Evolutionary conservation across 495 filamentous ascomycete genomes (phyloP).

Genomic region (Xylaria telfairii): DNA sequence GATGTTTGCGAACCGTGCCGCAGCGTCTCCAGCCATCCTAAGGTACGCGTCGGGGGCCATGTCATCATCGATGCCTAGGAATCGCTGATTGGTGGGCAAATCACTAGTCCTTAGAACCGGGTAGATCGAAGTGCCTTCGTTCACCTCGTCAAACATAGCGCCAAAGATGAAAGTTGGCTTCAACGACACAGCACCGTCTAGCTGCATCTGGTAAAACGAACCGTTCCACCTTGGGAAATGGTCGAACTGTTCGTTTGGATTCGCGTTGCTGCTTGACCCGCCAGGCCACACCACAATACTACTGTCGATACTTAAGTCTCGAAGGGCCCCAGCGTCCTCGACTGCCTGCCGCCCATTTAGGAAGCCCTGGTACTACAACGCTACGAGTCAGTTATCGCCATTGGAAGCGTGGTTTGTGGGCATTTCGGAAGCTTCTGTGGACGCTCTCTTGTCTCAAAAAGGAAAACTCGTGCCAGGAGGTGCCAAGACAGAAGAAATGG

Average conservation of each 20-base stretch:
- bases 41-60: conserved; percentile 44
- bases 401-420: too few species aligned
- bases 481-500: too few species aligned
- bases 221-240: conserved; percentile 41
- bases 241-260: conserved; percentile 33
- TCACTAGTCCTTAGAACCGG: conserved; percentile 33
- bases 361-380: conserved; percentile 35
- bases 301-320: conserved; percentile 34
- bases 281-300: conserved; percentile 38
- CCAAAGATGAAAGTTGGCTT: conserved; percentile 42
- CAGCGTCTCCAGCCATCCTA: conserved; percentile 29
- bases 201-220: conserved; percentile 39
- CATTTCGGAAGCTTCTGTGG: too few species aligned
- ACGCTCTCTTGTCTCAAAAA: too few species aligned
- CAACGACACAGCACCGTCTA: conserved; percentile 35
- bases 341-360: conserved; percentile 30
- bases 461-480: too few species aligned
- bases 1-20: conserved; percentile 17
- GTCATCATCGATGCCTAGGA: conserved; percentile 41
- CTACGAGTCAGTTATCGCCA: too few species aligned
- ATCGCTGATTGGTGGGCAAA: conserved; percentile 39
- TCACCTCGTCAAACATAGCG: conserved; percentile 45
- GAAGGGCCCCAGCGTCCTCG: conserved; percentile 35
- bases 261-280: conserved; percentile 36
- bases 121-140: conserved; percentile 37